Evolutionary conservation across 306 rosid species (phyloP), one percentile per base, ranked within the genome.

Genomic region (Fragaria vesca): DNA sequence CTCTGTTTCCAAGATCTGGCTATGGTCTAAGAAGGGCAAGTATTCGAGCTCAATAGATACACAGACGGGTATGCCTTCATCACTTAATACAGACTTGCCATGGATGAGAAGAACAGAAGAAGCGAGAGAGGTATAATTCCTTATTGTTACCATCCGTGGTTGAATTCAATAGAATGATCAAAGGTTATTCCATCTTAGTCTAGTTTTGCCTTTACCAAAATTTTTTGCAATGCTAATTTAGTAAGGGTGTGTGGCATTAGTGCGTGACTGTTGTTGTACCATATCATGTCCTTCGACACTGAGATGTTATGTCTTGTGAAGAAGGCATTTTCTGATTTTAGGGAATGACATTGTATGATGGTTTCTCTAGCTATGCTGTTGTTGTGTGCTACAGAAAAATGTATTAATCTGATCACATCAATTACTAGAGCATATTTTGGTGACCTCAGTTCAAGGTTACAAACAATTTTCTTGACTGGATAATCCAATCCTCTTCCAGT

Each of bases 1-100:
- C 80, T 94, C 98, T 12, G 90, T 92, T 78, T 94, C 98, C 21
- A 94, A 94, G 85, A 94, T 94, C 89, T 94, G 98, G 98, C 87
- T 85, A 54, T 94, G 98, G 98, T 88, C 93, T 12, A 92, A 91
- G 83, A 94, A 92, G 80, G 97, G 97, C 4, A 94, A 83, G 72
- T 89, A 78, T 71, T 78, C 86, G 12, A 78, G 82, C 72, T 86
- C 97, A 74, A 81, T 82, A 6, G 97, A 87, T 57, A 70, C 87
- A 76, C 91, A 88, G 50, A 70, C 78, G 54, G 91, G 90, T 57
- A 82, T 91, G 88, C 91, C 92, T 83, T 84, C 91, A 76, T 90
- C 88, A 82, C 91, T 90, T 51, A 82, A 84, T 38, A 66, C 48
- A 40, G 97, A 93, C 15, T 85, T 91, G 82, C 92, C 91, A 40